Evolutionary conservation across 495 filamentous ascomycete species (phyloP).

Genomic region (Podospora pseudocomata): DNA sequence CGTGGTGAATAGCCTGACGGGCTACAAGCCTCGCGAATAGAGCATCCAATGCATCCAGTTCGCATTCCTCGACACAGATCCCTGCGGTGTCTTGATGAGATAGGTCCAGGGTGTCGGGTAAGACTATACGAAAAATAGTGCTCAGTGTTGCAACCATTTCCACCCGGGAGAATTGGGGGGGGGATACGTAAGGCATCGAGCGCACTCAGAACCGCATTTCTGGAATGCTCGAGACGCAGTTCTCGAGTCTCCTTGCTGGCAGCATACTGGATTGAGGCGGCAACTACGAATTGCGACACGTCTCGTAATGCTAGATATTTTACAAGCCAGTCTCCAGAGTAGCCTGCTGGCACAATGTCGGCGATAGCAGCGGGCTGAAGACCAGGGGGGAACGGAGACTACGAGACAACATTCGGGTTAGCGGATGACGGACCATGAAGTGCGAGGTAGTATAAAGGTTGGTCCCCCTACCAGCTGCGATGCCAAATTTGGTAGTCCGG

Average conservation of each 20-base stretch:
- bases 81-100: constrained; percentile 14
- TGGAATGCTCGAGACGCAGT: constrained; percentile 31
- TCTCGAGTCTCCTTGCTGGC: constrained; percentile 35
- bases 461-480: constrained; percentile 28
- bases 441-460: not conserved
- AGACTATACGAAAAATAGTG: constrained; percentile 31
- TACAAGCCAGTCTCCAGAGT: constrained; percentile 27
- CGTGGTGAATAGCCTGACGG: constrained; percentile 30
- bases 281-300: constrained; percentile 35
- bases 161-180: constrained; percentile 24
- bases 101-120: constrained; percentile 33
- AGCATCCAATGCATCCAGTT: constrained; percentile 37
- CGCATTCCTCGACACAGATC: constrained; percentile 27
- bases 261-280: constrained; percentile 36
- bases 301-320: constrained; percentile 37
- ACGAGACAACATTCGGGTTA: not conserved
- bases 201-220: constrained; percentile 35
- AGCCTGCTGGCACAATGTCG: constrained; percentile 24
- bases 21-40: constrained; percentile 29
- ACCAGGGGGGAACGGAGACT: constrained; percentile 22
- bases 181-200: constrained; percentile 31
- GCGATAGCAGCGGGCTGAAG: constrained; percentile 24
- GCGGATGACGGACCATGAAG: not conserved
- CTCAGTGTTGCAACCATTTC: constrained; percentile 33
- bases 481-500: constrained; percentile 33